Evolutionary conservation across 164 flowering plant genomes (phyloP), one percentile per base, ranked within the genome.

Genomic region (Magnolia changhungtana): DNA sequence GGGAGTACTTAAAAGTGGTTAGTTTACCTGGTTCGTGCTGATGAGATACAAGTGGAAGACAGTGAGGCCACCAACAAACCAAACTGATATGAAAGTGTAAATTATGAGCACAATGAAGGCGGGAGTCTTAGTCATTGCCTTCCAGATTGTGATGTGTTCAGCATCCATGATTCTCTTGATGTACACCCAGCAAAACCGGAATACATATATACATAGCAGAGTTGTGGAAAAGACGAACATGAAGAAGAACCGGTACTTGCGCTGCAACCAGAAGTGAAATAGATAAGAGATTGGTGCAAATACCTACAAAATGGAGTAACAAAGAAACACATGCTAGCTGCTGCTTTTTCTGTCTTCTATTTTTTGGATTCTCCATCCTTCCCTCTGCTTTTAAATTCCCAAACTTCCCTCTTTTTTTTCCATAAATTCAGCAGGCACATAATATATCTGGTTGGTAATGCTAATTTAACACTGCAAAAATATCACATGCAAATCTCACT

Each of bases 41-140:
- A 92, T 91, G 75, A 92, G 92, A 80, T 95, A 95, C 31, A 93
- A 84, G 80, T 95, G 97, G 83, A 95, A 92, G 73, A 91, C 89
- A 19, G 94, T 91, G 20, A 95, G 93, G 50, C 98, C 98, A 72
- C 98, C 98, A 23, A 95, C 97, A 78, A 95, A 92, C 98, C 98
- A 95, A 78, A 91, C 90, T 11, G 92, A 74, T 23, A 93, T 83
- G 78, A 95, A 92, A 1, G 97, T 92, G 89, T 95, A 92, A 63
- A 90, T 51, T 72, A 95, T 91, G 45, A 95, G 79, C 72, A 87
- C 92, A 69, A 90, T 88, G 71, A 97, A 92, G 37, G 96, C 96
- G 61, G 98, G 98, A 63, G 92, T 88, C 80, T 88, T 90, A 78
- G 85, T 78, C 97, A 92, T 90, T 58, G 98, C 98, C 78, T 83